Evolutionary conservation across 306 rosid genomes (phyloP), one percentile per base, ranked within the genome.

Genomic region (Pueraria montana): DNA sequence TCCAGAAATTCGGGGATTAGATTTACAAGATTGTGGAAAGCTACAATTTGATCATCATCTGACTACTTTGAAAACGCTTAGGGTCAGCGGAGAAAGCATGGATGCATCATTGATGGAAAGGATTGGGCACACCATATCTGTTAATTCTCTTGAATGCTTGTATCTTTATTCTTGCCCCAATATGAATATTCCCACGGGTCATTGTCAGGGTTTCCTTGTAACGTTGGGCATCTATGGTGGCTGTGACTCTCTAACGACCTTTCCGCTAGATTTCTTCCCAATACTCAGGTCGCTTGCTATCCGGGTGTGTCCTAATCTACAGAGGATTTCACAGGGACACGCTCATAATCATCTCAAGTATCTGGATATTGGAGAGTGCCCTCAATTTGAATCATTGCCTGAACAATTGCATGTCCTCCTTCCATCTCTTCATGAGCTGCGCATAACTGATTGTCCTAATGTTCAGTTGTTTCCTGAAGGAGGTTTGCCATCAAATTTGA

Each of bases 351-450:
- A 43, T 11, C 49, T 43, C 12, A 13, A 48, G 6, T 3, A 14
- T 48, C n/a, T 48, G 17, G 0, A 0, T 0, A 13, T 48, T 1
- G 3, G 6, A 0, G n/a, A 0, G 2, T 48, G 53, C 53, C 53
- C 53, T 13, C 53, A 12, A 48, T 30, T 30, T 1, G 32, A 30
- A 30, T 30, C 32, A 30, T 30, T 30, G 32, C 32, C 32, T 30
- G 32, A 30, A 30, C 3, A 4, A 30, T 2, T 30, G 32, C 32
- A 30, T 30, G 32, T 30, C 32, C 32, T 30, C 32, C 32, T 30
- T 30, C 32, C 32, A 30, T 30, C 32, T 30, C 32, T 30, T 30
- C 0, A 30, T 1, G 2, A 30, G 2, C 2, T 30, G 32, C 0
- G 32, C 2, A 30, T 30, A 30, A 1, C 2, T 3, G 32, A 30